Evolutionary conservation across 345 rosid species (phyloP).

Genomic region (Reutealis trisperma): DNA sequence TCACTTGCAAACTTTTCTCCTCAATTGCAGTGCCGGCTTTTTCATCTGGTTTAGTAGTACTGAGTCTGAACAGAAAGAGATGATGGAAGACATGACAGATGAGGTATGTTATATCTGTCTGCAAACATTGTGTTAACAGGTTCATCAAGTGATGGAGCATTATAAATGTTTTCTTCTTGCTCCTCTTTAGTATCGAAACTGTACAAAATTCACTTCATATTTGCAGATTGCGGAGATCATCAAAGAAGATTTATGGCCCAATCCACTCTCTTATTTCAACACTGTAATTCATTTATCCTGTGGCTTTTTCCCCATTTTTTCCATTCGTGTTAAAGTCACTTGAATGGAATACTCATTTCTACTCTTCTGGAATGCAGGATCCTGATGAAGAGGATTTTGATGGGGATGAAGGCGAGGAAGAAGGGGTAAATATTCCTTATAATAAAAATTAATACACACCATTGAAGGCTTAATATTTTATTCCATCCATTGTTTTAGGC

Average conservation of each 20-base stretch:
- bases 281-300: slow-evolving; percentile 44
- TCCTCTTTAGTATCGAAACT: slow-evolving; percentile 6
- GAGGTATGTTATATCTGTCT: slow-evolving; percentile 52
- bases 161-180: not conserved
- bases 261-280: slow-evolving; percentile 86
- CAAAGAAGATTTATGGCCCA: slow-evolving; percentile 94
- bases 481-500: not conserved
- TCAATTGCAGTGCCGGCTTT: slow-evolving; percentile 54
- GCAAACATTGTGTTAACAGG: not conserved
- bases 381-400: slow-evolving; percentile 27
- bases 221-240: slow-evolving; percentile 88
- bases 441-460: not conserved
- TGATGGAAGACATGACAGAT: slow-evolving; percentile 63
- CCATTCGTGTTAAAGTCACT: not conserved
- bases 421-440: slow-evolving; percentile 21
- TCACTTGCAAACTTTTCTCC: not conserved
- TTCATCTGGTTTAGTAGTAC: slow-evolving; percentile 77
- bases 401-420: slow-evolving; percentile 22
- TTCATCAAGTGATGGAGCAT: not conserved
- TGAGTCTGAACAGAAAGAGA: slow-evolving; percentile 56
- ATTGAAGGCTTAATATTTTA: not conserved
- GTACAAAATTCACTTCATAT: slow-evolving; percentile 1
- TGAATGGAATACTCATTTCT: not conserved
- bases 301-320: slow-evolving; percentile 5
- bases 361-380: slow-evolving; percentile 17